Evolutionary conservation across 2,329 filamentous ascomycete genomes (phyloP).

Genomic region (Cordyceps militaris): DNA sequence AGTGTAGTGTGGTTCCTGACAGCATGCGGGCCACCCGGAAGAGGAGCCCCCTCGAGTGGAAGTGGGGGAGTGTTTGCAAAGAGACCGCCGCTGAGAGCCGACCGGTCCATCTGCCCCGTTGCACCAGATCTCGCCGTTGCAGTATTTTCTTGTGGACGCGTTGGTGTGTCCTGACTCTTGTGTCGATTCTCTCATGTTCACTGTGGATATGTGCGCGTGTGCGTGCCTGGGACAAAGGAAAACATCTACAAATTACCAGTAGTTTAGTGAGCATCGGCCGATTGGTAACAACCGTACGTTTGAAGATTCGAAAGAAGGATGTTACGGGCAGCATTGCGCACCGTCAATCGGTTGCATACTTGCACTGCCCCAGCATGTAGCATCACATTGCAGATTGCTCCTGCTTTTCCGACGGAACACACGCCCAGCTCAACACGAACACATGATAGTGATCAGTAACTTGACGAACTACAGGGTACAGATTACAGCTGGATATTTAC

Average conservation of each 20-base stretch:
- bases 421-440: background rate
- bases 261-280: too few relatives aligned
- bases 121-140: constrained; percentile 6
- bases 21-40: constrained; percentile 5
- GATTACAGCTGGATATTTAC: too few relatives aligned
- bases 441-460: too few relatives aligned
- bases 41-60: background rate
- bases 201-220: background rate
- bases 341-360: background rate
- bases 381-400: background rate
- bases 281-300: too few relatives aligned
- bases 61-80: background rate
- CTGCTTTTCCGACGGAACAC: constrained; percentile 5
- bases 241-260: too few relatives aligned
- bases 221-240: background rate
- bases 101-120: constrained; percentile 10
- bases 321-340: background rate
- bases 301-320: background rate
- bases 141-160: background rate
- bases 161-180: background rate
- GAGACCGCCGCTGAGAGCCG: background rate
- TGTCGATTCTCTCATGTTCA: background rate
- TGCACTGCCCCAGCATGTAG: constrained; percentile 1
- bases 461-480: too few relatives aligned
- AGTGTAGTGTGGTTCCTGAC: constrained; percentile 5